phyloP scores from a whole-genome alignment of 2,329 filamentous ascomycete species.

The Diaporthe destruens region DNA sequence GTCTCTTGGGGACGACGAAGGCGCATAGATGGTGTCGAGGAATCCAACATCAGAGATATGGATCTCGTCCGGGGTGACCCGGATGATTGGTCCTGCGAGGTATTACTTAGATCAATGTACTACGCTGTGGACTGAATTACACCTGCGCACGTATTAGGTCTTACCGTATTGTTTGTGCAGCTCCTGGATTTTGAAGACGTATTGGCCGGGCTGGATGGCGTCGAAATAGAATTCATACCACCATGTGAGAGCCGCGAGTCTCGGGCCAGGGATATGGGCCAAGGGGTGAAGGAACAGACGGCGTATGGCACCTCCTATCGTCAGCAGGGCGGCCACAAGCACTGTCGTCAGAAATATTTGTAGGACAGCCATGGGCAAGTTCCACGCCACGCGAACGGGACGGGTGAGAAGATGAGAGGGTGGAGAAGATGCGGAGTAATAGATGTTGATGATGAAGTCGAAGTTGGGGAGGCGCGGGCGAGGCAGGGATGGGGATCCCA shows the following conservation, averaged over 20 bases:
- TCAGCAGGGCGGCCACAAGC: conserved; percentile 30
- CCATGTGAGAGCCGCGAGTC: conserved; percentile 24
- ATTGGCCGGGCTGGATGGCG: conserved; percentile 43
- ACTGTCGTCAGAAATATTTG: conserved; percentile 22
- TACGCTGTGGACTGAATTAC: conserved; percentile 23
- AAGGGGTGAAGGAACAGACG: conserved; percentile 29
- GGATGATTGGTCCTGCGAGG: conserved; percentile 30
- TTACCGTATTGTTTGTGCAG: conserved; percentile 53
- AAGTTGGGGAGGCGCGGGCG: conserved; percentile 27
- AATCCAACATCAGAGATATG: conserved; percentile 34
- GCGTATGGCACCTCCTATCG: conserved; percentile 23
- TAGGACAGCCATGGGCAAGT: conserved; percentile 30
- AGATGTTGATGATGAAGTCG: conserved; percentile 18
- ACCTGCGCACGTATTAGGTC: conserved; percentile 27
- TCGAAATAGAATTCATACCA: conserved; percentile 33
- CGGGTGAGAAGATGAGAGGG: conserved; percentile 20
- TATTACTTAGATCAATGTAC: conserved; percentile 9
- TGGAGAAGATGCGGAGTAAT: conserved; percentile 19
- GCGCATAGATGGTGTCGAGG: conserved; percentile 34
- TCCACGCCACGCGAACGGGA: conserved; percentile 12
- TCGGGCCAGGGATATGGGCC: conserved; percentile 22
- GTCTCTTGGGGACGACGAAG: conserved; percentile 27
- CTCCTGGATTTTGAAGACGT: conserved; percentile 50
- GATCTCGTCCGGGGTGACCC: conserved; percentile 26
- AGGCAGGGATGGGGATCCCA: background rate